phyloP scores from a whole-genome alignment of 2,329 filamentous ascomycete species.

The Monilinia fructicola region DNA sequence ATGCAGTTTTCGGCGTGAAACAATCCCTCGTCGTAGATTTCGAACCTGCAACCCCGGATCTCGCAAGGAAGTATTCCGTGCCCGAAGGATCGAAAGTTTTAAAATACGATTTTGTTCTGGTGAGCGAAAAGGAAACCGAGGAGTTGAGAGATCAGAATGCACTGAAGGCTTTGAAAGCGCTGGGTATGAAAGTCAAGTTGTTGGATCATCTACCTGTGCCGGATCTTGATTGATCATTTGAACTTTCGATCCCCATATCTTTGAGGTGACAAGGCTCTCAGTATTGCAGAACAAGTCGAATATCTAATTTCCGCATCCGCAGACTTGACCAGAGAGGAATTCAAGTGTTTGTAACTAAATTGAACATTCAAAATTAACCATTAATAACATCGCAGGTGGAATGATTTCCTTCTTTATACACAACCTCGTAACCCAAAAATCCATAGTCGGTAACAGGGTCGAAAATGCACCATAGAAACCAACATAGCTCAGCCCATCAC shows the following conservation, averaged over 20 bases:
- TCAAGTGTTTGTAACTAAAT: not conserved
- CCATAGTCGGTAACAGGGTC: no score
- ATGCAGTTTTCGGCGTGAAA: constrained; percentile 88
- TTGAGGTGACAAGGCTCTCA: not conserved
- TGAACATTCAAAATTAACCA: not conserved
- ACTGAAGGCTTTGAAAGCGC: constrained; percentile 58
- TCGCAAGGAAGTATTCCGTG: constrained; percentile 62
- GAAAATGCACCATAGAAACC: not conserved
- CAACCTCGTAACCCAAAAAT: not conserved
- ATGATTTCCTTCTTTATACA: not conserved
- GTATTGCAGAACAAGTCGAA: not conserved
- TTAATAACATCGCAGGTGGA: not conserved
- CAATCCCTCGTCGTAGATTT: constrained; percentile 69
- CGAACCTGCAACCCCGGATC: constrained; percentile 50
- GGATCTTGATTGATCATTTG: constrained; percentile 50
- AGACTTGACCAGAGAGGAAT: not conserved
- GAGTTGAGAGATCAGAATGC: constrained; percentile 65
- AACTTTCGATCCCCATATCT: not conserved
- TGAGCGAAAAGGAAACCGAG: constrained; percentile 66
- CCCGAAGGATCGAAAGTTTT: constrained; percentile 61
- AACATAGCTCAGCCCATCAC: no score
- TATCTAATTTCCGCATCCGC: not conserved
- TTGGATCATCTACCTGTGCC: constrained; percentile 74
- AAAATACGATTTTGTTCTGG: constrained; percentile 74
- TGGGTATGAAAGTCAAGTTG: constrained; percentile 59